Evolutionary conservation across 73 alveolate species (phyloP).

Genomic region (Paramecium primaurelia): DNA sequence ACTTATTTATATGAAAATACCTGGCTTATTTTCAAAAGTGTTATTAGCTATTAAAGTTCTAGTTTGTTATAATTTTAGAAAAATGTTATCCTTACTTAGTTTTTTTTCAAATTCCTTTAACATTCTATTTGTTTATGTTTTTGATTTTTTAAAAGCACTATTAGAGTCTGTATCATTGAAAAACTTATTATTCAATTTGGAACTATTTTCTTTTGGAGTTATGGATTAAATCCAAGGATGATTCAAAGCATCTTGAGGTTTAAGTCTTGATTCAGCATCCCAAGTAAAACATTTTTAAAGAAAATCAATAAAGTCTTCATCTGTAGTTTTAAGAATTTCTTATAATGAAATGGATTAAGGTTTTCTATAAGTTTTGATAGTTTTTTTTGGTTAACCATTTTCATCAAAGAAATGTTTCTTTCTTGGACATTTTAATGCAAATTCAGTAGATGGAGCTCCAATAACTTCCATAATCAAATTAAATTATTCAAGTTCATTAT

Average conservation of each 20-base stretch:
- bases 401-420: constrained; percentile 63
- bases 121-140: background rate
- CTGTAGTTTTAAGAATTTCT: constrained; percentile 39
- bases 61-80: background rate
- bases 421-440: constrained; percentile 70
- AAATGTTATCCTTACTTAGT: background rate
- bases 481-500: constrained; percentile 79
- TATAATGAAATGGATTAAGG: background rate
- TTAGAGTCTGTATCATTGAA: background rate
- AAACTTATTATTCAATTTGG: background rate
- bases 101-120: constrained; percentile 5
- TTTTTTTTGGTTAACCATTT: constrained; percentile 54
- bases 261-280: constrained; percentile 80
- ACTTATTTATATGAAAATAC: background rate
- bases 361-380: background rate
- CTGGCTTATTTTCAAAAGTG: background rate
- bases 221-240: constrained; percentile 86
- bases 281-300: constrained; percentile 77
- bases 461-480: constrained; percentile 79
- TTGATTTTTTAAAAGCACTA: background rate
- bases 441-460: constrained; percentile 79
- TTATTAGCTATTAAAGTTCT: background rate
- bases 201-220: background rate
- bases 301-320: constrained; percentile 60
- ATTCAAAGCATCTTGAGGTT: constrained; percentile 78